Evolutionary conservation across 345 rosid species (phyloP), one percentile per base, ranked within the genome.

Genomic region (Passiflora organensis): DNA sequence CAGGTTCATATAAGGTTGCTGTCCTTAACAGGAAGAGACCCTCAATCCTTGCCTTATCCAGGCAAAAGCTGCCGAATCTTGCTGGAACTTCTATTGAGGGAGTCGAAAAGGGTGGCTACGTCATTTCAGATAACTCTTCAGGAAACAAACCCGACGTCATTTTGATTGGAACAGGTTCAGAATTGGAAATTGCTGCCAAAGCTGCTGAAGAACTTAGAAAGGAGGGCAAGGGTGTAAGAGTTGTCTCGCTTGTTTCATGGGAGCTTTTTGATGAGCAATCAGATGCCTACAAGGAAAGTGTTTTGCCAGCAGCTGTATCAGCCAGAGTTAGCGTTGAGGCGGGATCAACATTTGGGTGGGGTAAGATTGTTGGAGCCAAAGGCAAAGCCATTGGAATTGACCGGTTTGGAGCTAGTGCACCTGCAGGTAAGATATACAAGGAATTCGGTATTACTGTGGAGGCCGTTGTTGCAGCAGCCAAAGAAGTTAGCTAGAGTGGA

Each of bases 251-350:
- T 13, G 88, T 91, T 53, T 80, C 90, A 42, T 91, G 98, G 98
- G 96, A 91, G 63, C 88, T 91, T 2, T 91, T 79, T 37, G 80
- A 84, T 0, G 89, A 81, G 23, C 96, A 91, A 61, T 73, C 93
- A 20, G 86, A 72, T 68, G 78, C 72, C 14, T 88, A 91, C 78
- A 91, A 91, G 65, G 95, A 91, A 74, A 84, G 94, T 45, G 95
- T 91, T 20, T 69, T 91, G 64, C 96, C 96, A 13, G 67, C 77
- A 36, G 65, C 77, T 32, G 95, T 88, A 37, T 50, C 87, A 4
- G 93, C 91, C 23, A 84, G 96, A 59, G 96, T 91, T 13, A 91
- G 96, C 73, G 82, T 91, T 11, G 96, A 91, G 67, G 98, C 96
- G 14, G 96, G 82, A 60, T 67, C 94, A 10, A 88, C 96, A 49